Conservation (phyloP, 495 filamentous ascomycete species). For the Poronia punctata region DNA sequence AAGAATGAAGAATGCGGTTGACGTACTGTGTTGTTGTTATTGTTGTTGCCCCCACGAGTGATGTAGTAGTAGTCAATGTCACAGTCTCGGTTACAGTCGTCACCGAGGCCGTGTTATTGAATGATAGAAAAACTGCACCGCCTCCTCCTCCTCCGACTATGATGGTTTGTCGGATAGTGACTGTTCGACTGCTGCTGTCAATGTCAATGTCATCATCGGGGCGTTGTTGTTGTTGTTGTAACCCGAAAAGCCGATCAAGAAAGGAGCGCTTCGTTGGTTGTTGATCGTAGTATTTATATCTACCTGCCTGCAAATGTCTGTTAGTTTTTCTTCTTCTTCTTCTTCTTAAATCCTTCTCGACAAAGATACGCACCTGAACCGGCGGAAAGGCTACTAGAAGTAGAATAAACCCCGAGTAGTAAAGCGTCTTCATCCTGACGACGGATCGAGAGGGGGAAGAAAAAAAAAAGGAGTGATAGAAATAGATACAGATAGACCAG, state of each 20-base stretch:
- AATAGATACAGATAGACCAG: constrained; percentile 27
- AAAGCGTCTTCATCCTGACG: constrained; percentile 32
- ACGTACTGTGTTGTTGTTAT: not conserved
- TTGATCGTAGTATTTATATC: constrained; percentile 24
- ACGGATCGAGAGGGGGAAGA: constrained; percentile 10
- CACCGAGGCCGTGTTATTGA: constrained; percentile 22
- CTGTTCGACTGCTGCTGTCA: constrained; percentile 18
- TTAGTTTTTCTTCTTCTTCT: constrained; percentile 5
- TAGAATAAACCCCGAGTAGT: constrained; percentile 25
- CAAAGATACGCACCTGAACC: constrained; percentile 29
- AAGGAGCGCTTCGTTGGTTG: constrained; percentile 19
- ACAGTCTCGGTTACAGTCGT: constrained; percentile 33
- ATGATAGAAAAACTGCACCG: too few species aligned
- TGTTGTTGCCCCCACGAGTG: too few species aligned
- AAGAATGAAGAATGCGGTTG: too few species aligned
- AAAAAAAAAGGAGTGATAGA: constrained; percentile 10
- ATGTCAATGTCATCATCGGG: too few species aligned
- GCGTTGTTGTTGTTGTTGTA: too few species aligned
- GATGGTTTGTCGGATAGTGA: constrained; percentile 29
- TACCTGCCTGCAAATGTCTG: constrained; percentile 28
- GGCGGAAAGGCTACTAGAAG: constrained; percentile 32
- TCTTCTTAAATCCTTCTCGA: not conserved
- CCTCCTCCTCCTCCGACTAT: constrained; percentile 16
- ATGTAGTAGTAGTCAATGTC: constrained; percentile 3
- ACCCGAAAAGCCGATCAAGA: constrained; percentile 16